Conservation (phyloP, 805 yeast genomes). For the Candida silvicultrix region DNA sequence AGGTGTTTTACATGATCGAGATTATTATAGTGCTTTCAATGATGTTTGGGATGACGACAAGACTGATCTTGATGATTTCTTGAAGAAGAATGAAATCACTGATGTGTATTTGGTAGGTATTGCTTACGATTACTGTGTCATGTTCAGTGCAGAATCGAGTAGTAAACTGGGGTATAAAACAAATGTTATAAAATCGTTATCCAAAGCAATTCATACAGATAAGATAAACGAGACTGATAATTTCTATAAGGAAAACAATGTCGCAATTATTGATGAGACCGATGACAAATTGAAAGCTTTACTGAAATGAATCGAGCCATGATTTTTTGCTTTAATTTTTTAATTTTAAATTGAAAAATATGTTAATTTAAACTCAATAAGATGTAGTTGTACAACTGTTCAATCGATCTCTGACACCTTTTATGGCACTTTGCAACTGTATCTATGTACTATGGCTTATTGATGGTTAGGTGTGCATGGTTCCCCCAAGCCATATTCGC, state of each 20-base stretch:
- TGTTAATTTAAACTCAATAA: too few species aligned
- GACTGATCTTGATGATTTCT: conserved; percentile 53
- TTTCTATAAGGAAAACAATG: conserved; percentile 27
- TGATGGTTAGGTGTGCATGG: not conserved
- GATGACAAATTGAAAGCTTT: conserved; percentile 3
- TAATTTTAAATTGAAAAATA: too few species aligned
- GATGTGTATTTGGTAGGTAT: conserved; percentile 73
- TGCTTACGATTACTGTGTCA: conserved; percentile 85
- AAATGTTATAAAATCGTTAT: conserved; percentile 48
- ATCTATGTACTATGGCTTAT: not conserved
- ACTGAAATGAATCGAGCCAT: not conserved
- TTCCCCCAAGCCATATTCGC: not conserved
- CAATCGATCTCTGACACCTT: too few species aligned
- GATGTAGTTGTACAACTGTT: too few species aligned
- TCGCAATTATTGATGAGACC: conserved; percentile 19
- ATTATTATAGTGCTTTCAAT: conserved; percentile 80
- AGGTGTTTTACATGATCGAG: conserved; percentile 68
- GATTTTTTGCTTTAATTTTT: too few species aligned
- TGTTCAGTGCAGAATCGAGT: conserved; percentile 69
- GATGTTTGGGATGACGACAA: conserved; percentile 71
- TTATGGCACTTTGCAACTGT: not conserved
- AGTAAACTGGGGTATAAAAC: conserved; percentile 57
- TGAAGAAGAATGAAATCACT: conserved; percentile 41
- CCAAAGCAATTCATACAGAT: conserved; percentile 49
- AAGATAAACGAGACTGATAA: conserved; percentile 29